Evolutionary conservation across 306 rosid genomes (phyloP), one percentile per base, ranked within the genome.

Genomic region (Vachellia pachyceras): DNA sequence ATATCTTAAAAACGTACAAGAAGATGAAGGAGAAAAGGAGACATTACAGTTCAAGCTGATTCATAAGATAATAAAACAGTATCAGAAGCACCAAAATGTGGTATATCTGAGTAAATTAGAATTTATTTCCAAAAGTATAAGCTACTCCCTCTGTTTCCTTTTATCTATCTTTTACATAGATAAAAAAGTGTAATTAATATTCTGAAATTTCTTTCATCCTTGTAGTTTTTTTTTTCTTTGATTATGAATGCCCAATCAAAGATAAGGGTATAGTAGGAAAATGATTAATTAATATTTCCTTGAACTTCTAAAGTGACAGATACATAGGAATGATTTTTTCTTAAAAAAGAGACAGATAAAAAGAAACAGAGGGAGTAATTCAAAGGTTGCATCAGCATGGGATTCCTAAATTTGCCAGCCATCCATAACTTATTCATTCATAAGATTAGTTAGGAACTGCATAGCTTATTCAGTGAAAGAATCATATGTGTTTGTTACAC

Each of bases 371-470:
- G 49, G 5, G 49, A 45, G 15, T 45, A 50, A 50, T 18, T 50
- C 57, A 17, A 14, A 52, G 20, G 60, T 52, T 52, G 60, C 60
- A n/a, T 52, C 60, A 52, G 60, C 60, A 52, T 18, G 4, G 58
- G 69, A 57, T 82, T 36, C 85, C 60, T 57, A 58, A 77, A 77
- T 37, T 40, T n/a, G 68, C 35, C 22, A 20, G 18, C 46, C 42
- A 76, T 35, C 37, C 57, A 68, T 25, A 42, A 42, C 10, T 7
- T 0, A 42, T 42, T 42, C 45, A 10, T 42, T 42, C 45, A 42
- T 9, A 61, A 61, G 68, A 69, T 69, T 25, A 40, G 72, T n/a
- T 40, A 40, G 14, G 15, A 42, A 42, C 74, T 44, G 2, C 20
- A 49, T 10, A 58, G 36, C 37, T 58, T 58, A 58, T 58, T 58